Evolutionary conservation across 257 asterid species (phyloP).

Genomic region (Cinchona pubescens): DNA sequence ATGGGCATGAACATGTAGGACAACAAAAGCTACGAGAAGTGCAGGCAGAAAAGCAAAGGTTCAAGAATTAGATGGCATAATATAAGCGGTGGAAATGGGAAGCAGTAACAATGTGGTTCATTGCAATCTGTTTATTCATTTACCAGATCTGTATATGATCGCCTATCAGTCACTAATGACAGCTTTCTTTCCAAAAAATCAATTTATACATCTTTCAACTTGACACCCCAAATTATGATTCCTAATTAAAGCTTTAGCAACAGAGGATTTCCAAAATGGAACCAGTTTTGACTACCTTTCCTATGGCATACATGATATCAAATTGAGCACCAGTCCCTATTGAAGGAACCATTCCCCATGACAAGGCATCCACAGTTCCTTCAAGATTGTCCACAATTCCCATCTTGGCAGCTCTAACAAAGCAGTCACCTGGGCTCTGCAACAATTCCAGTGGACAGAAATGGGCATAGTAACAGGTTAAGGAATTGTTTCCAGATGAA

Average conservation of each 20-base stretch:
- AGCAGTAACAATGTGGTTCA: not conserved
- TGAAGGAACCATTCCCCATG: conserved; percentile 87
- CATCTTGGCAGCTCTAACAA: conserved; percentile 71
- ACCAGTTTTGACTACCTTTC: conserved; percentile 46
- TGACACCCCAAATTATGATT: not conserved
- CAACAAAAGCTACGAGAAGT: not conserved
- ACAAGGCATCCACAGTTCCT: conserved; percentile 76
- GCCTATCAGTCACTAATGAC: not conserved
- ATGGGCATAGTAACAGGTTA: not conserved
- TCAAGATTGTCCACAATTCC: conserved; percentile 60
- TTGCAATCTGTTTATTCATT: not conserved
- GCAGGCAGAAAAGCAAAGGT: not conserved
- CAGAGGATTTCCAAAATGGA: not conserved
- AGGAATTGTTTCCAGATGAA: not conserved
- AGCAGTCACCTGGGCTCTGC: conserved; percentile 70
- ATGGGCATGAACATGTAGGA: not conserved
- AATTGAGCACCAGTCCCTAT: conserved; percentile 74
- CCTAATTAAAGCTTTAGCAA: not conserved
- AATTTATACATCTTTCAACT: not conserved
- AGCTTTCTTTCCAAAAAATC: not conserved
- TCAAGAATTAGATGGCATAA: not conserved
- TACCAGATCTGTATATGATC: not conserved
- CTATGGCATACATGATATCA: conserved; percentile 54
- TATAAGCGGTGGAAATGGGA: not conserved
- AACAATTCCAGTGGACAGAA: conserved; percentile 25